phyloP scores from a whole-genome alignment of 108 stramenopile genomes.

The Asterionellopsis glacialis region DNA sequence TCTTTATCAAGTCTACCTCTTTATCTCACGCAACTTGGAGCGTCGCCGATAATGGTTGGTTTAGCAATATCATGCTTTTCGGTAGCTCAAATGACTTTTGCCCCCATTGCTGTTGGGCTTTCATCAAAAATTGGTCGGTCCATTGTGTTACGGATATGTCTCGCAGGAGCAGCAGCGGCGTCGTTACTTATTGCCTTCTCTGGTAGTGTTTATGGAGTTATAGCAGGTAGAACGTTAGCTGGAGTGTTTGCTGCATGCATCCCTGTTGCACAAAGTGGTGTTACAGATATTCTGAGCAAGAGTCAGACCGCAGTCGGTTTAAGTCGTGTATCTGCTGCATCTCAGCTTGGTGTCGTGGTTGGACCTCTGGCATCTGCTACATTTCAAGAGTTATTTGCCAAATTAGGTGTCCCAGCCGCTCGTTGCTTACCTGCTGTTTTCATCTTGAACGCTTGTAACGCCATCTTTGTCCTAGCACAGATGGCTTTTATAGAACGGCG shows the following conservation, averaged over 20 bases:
- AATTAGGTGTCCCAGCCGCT: conserved; percentile 7
- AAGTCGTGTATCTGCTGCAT: conserved; percentile 23
- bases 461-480: conserved; percentile 4
- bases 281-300: conserved; percentile 13
- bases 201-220: conserved; percentile 1
- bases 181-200: conserved; percentile 21
- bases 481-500: conserved; percentile 1
- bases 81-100: conserved; percentile 23
- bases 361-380: conserved; percentile 20
- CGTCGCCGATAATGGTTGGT: conserved; percentile 17
- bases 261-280: conserved; percentile 27
- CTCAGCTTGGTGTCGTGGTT: conserved; percentile 25
- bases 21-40: conserved; percentile 19
- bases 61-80: conserved; percentile 23
- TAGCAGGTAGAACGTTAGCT: conserved; percentile 11
- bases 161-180: conserved; percentile 11
- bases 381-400: conserved; percentile 9
- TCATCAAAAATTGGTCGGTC: conserved; percentile 18
- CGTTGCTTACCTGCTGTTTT: conserved; percentile 25
- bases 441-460: background rate
- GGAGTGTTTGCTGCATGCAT: conserved; percentile 30
- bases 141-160: conserved; percentile 12
- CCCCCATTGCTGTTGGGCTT: conserved; percentile 16
- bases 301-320: conserved; percentile 13
- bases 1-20: conserved; percentile 24